Conservation (phyloP, 495 filamentous ascomycete species). For the Penicillium lividum region DNA sequence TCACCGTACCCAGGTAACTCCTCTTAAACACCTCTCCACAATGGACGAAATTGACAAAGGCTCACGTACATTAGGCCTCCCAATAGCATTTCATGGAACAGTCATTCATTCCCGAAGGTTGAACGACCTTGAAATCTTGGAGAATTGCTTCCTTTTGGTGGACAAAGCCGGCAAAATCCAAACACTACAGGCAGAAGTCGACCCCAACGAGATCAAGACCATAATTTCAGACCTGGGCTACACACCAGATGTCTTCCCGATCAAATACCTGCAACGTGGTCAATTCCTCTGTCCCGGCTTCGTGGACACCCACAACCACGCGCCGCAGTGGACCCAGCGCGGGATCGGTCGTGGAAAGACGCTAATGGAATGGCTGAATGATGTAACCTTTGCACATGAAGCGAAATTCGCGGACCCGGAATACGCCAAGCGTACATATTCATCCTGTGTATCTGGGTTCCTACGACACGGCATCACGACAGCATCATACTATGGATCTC, state of each 20-base stretch:
- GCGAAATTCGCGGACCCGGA: constrained; percentile 53
- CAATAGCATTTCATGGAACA: constrained; percentile 52
- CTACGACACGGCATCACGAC: constrained; percentile 66
- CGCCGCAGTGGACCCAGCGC: constrained; percentile 63
- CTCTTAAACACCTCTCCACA: neutral
- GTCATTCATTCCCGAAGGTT: constrained; percentile 50
- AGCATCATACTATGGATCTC: constrained; percentile 64
- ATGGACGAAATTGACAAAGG: constrained; percentile 20
- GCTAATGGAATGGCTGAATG: constrained; percentile 60
- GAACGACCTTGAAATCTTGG: constrained; percentile 47
- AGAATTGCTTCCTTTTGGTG: constrained; percentile 48
- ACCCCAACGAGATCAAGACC: constrained; percentile 20
- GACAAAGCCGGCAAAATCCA: constrained; percentile 44
- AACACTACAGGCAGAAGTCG: constrained; percentile 22
- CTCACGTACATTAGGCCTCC: constrained; percentile 18
- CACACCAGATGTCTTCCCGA: constrained; percentile 31
- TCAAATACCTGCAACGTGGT: constrained; percentile 46
- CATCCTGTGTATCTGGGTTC: constrained; percentile 54
- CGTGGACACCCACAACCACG: constrained; percentile 66
- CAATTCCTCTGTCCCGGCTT: constrained; percentile 63
- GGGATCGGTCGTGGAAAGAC: constrained; percentile 59
- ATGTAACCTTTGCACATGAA: constrained; percentile 65
- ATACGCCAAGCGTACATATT: constrained; percentile 56
- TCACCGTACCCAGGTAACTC: neutral
- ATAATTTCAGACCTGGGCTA: constrained; percentile 31